Evolutionary conservation across 116 monocot species (phyloP).

Genomic region (Posidonia oceanica): DNA sequence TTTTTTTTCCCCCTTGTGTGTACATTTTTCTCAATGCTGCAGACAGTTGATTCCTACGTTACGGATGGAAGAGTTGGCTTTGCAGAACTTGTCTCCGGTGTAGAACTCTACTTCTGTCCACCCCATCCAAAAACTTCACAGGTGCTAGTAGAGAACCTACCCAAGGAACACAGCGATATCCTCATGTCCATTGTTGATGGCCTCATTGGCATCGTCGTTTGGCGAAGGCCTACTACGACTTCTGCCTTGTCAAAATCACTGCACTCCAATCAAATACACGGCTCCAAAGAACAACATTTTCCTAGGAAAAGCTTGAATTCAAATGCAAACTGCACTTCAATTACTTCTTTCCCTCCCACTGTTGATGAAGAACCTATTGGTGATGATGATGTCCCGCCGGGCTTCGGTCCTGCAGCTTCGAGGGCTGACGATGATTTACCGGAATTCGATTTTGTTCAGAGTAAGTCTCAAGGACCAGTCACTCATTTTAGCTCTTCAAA

Average conservation of each 20-base stretch:
- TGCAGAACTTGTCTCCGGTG: constrained; percentile 58
- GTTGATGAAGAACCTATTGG: constrained; percentile 11
- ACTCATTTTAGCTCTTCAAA: not conserved
- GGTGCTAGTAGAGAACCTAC: constrained; percentile 33
- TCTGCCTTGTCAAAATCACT: constrained; percentile 18
- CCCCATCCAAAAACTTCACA: constrained; percentile 38
- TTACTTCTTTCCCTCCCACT: not conserved
- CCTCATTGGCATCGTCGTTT: constrained; percentile 70
- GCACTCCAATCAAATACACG: constrained; percentile 32
- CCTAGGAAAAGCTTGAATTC: constrained; percentile 25
- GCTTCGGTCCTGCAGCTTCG: constrained; percentile 56
- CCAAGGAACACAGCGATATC: constrained; percentile 30
- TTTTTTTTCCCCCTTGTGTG: not conserved
- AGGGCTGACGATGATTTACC: constrained; percentile 80
- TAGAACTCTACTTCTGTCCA: constrained; percentile 88
- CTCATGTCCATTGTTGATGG: constrained; percentile 9
- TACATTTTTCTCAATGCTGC: constrained; percentile 2
- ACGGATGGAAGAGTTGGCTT: constrained; percentile 72
- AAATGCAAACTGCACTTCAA: not conserved
- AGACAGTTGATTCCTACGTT: constrained; percentile 68
- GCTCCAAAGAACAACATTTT: constrained; percentile 22
- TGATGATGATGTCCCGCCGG: constrained; percentile 82
- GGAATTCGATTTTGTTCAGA: constrained; percentile 56
- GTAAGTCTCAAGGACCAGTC: not conserved
- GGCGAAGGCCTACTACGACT: constrained; percentile 31